phyloP scores from a whole-genome alignment of 1,284 basidiomycete genomes.

The Moesziomyces parantarcticus region DNA sequence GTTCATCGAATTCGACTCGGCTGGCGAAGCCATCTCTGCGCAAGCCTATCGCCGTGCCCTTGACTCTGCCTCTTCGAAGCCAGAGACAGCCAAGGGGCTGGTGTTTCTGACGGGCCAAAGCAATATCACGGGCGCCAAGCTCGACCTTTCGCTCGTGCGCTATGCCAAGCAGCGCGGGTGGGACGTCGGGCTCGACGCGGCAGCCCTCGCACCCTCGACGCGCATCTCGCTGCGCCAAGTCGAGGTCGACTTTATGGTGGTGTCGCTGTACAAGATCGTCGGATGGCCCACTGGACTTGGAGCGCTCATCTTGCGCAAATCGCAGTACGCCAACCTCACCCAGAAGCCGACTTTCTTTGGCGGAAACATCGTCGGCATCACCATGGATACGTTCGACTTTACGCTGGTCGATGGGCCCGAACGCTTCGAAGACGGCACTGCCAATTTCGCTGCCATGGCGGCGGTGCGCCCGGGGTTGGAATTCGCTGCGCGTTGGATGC shows the following conservation, averaged over 20 bases:
- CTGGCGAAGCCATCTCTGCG: slow-evolving; percentile 3
- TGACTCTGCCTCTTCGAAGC: neutral
- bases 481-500: slow-evolving; percentile 19
- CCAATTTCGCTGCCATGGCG: slow-evolving; percentile 13
- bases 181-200: slow-evolving; percentile 31
- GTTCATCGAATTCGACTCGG: slow-evolving; percentile 25
- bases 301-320: slow-evolving; percentile 19
- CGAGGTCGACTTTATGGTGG: slow-evolving; percentile 28
- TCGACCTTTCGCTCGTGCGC: slow-evolving; percentile 7
- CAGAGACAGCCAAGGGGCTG: slow-evolving; percentile 7
- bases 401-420: slow-evolving; percentile 17
- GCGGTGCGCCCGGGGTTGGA: slow-evolving; percentile 17
- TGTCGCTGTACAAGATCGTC: slow-evolving; percentile 35
- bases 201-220: slow-evolving; percentile 25
- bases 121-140: slow-evolving; percentile 32
- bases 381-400: slow-evolving; percentile 34
- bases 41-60: neutral
- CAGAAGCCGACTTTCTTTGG: slow-evolving; percentile 31
- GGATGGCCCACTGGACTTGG: slow-evolving; percentile 32
- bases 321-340: slow-evolving; percentile 4
- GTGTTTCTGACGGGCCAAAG: slow-evolving; percentile 35
- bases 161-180: slow-evolving; percentile 3
- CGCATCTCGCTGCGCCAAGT: slow-evolving; percentile 7
- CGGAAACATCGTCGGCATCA: slow-evolving; percentile 36
- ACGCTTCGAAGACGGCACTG: slow-evolving; percentile 36